Percentiles rank a stretch among this genome's conserved stretches.
Evolutionary conservation across 805 yeast species (phyloP).

Genomic region (Scheffersomyces spartinae): DNA sequence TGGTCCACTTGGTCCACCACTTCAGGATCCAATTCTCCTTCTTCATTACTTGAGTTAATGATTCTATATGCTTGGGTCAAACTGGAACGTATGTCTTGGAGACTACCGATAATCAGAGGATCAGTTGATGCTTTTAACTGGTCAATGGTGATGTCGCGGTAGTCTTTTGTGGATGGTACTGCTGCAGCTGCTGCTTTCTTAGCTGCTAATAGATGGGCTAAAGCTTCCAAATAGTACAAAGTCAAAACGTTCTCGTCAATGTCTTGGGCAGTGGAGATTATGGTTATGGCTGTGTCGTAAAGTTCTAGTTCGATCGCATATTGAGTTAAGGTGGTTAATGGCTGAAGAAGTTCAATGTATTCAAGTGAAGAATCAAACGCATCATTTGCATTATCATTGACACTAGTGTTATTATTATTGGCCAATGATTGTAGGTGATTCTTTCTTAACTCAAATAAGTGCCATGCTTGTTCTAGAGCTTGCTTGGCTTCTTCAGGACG

Average conservation of each 20-base stretch:
- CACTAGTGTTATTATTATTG: constrained; percentile 7
- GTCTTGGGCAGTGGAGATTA: constrained; percentile 56
- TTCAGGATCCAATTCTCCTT: constrained; percentile 45
- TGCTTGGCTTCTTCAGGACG: constrained; percentile 57
- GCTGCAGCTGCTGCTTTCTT: constrained; percentile 9
- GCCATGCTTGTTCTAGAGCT: constrained; percentile 66
- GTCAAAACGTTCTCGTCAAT: constrained; percentile 81
- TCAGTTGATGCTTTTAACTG: constrained; percentile 19
- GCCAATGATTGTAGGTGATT: constrained; percentile 32
- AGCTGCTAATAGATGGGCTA: constrained; percentile 45
- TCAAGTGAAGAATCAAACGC: constrained; percentile 35
- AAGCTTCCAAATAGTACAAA: constrained; percentile 71
- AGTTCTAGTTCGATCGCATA: constrained; percentile 68
- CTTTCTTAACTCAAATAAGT: constrained; percentile 45
- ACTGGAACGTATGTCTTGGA: constrained; percentile 25
- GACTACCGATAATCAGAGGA: constrained; percentile 25
- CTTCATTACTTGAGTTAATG: constrained; percentile 21
- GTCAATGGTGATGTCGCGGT: constrained; percentile 31
- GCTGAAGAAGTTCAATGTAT: constrained; percentile 59
- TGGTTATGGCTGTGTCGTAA: constrained; percentile 54
- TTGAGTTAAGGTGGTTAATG: constrained; percentile 60
- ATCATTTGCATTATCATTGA: constrained; percentile 15
- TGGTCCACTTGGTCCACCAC: constrained; percentile 40
- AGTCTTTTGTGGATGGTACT: constrained; percentile 28
- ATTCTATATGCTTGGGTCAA: constrained; percentile 34